Conservation (phyloP, 331 rosid genomes). For the Pyracantha coccinea region DNA sequence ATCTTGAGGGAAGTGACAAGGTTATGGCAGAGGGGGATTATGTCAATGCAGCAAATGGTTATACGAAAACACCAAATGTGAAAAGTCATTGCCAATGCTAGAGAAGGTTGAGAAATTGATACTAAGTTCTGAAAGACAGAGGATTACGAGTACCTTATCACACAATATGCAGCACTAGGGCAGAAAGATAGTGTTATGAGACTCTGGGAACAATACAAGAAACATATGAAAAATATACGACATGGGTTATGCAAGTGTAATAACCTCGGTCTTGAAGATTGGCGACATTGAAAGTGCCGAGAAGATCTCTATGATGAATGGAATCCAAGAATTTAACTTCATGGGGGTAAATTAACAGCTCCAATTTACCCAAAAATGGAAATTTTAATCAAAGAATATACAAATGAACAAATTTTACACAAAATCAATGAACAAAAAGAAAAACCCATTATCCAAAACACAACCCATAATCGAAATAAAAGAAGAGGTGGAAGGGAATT, state of each 20-base stretch:
- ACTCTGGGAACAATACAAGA: conserved; percentile 23
- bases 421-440: no score
- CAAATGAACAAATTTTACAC: no score
- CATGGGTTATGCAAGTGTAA: conserved; percentile 8
- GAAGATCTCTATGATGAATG: conserved; percentile 25
- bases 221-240: not conserved
- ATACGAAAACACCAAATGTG: conserved; percentile 3
- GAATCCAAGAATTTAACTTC: conserved; percentile 10
- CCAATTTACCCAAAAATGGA: no score
- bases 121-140: not conserved
- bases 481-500: no score
- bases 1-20: conserved; percentile 9
- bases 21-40: not conserved
- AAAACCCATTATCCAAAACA: no score
- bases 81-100: conserved; percentile 21
- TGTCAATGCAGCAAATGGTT: conserved; percentile 13
- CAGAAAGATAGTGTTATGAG: conserved; percentile 24
- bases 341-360: no score
- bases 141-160: conserved; percentile 7
- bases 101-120: conserved; percentile 19
- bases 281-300: conserved; percentile 21
- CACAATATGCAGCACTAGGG: conserved; percentile 18
- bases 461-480: no score
- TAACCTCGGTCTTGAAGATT: conserved; percentile 12
- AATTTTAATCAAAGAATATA: no score